Base-by-base conservation (phyloP, 805 yeast genomes). In the Millerozyma acaciae region DNA sequence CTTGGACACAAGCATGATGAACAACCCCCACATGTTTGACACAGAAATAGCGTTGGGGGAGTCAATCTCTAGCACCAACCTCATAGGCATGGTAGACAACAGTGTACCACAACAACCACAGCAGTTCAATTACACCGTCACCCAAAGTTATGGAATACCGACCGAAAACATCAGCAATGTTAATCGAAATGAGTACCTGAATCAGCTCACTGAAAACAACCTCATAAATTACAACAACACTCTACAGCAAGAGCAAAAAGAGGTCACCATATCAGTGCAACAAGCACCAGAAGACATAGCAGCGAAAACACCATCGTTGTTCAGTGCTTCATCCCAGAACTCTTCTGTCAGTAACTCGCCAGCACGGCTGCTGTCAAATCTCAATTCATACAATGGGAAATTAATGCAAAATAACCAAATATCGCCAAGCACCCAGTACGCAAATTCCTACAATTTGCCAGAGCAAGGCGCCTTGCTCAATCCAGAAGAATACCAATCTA, bases 281-380 rank as follows among this genome's bases (percentile, higher is more conserved):
- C 44, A 58, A 21, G 60, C 65, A 3, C 65, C 75, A 5, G 70
- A 67, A n/a, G 57, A 48, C 6, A 51, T 59, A 5, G 66, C 65
- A 0, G 69, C 68, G 4, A 60, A 55, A 25, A 76, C 80, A 0
- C 81, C 81, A 0, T 76, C 82, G 0, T 52, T 78, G 10, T 77
- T 78, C 50, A 68, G 76, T 30, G 67, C 72, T 38, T 71, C 81
- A 1, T 58, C 65, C 15, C 60, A 55, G 20, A 58, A 56, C 39
- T 59, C 65, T 1, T 51, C 59, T 0, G 39, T 36, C 13, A 39
- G 36, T 29, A 60, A 67, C 26, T 36, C 39, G 6, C 35, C 33
- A n/a, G 13, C 15, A 23, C n/a, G n/a, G n/a, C n/a, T n/a, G n/a
- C n/a, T n/a, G n/a, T n/a, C n/a, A n/a, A n/a, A n/a, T n/a, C n/a